A percentile compares a stretch with the other conserved stretches of the same genome.
phyloP scores from a whole-genome alignment of 75 land plant species.

The Pinus tabuliformis region DNA sequence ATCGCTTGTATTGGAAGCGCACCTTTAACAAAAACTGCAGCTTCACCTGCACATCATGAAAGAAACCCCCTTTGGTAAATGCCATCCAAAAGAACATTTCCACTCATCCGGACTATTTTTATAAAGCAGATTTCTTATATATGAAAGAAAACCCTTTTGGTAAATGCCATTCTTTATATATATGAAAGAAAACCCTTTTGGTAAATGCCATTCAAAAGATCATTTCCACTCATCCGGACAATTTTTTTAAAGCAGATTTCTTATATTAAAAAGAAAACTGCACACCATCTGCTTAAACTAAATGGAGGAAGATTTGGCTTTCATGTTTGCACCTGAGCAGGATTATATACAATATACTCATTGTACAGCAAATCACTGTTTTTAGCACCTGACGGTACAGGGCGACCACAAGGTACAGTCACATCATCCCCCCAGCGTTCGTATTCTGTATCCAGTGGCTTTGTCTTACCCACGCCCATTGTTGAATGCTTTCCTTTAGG shows the following conservation, averaged over 20 bases:
- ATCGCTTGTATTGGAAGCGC: conserved; percentile 78
- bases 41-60: conserved; percentile 54
- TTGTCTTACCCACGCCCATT: conserved; percentile 80
- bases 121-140: background rate
- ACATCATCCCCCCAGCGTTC: conserved; percentile 76
- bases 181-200: background rate
- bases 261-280: background rate
- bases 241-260: no score
- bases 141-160: background rate
- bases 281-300: background rate
- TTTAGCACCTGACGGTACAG: conserved; percentile 68
- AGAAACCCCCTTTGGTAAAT: background rate
- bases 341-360: conserved; percentile 92
- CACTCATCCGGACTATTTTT: background rate
- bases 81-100: background rate
- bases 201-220: background rate
- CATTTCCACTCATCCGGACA: background rate
- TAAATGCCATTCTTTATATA: background rate
- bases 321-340: conserved; percentile 59
- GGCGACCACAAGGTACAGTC: conserved; percentile 86
- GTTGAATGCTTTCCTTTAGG: conserved; percentile 85
- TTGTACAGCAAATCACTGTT: conserved; percentile 77
- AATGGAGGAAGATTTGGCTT: background rate
- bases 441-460: conserved; percentile 59
- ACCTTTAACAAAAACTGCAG: conserved; percentile 93